A percentile compares a stretch with the other conserved stretches of the same genome.
These are phyloP conservation scores for Daldinia caldariorum DNA, from an alignment of 495 filamentous ascomycete genomes.

Conservation along the genomic window DNA sequence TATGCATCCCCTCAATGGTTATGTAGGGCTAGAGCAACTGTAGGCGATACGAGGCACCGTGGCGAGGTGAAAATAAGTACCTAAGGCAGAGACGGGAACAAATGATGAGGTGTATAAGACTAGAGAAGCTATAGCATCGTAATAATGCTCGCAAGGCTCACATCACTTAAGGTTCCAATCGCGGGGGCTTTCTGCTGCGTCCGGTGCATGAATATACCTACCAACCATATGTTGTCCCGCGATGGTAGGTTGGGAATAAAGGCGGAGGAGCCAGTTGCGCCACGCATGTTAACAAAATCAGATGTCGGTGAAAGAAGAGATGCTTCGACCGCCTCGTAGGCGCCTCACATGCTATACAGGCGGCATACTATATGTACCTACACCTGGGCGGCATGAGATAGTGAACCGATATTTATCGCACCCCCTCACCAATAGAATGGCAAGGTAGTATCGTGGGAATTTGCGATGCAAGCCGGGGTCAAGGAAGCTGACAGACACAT, in stretches of 20 bases:
- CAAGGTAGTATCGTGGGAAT: conserved; percentile 37
- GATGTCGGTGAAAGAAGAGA: conserved; percentile 24
- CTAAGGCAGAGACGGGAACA: not conserved
- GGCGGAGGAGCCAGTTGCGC: conserved; percentile 20
- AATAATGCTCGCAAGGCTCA: conserved; percentile 21
- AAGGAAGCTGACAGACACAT: conserved; percentile 42
- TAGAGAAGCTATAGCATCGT: conserved; percentile 12
- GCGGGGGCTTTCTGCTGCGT: conserved; percentile 21
- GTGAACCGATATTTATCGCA: conserved; percentile 27
- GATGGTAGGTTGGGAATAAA: conserved; percentile 19
- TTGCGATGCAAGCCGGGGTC: conserved; percentile 29
- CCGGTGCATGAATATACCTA: conserved; percentile 30
- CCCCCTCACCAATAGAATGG: conserved; percentile 27
- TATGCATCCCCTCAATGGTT: conserved; percentile 6
- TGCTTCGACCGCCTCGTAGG: conserved; percentile 10
- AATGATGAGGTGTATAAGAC: conserved; percentile 10
- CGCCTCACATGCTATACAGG: conserved; percentile 8
- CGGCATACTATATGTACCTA: conserved; percentile 10
- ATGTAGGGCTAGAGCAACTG: conserved; percentile 10
- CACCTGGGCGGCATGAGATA: conserved; percentile 33
- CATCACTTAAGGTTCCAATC: conserved; percentile 14
- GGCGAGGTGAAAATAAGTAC: conserved; percentile 16
- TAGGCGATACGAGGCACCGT: conserved; percentile 16
- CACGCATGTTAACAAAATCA: conserved; percentile 14
- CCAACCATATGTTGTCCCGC: conserved; percentile 20